Conservation (phyloP, 345 rosid species). For the Carallia brachiata region DNA sequence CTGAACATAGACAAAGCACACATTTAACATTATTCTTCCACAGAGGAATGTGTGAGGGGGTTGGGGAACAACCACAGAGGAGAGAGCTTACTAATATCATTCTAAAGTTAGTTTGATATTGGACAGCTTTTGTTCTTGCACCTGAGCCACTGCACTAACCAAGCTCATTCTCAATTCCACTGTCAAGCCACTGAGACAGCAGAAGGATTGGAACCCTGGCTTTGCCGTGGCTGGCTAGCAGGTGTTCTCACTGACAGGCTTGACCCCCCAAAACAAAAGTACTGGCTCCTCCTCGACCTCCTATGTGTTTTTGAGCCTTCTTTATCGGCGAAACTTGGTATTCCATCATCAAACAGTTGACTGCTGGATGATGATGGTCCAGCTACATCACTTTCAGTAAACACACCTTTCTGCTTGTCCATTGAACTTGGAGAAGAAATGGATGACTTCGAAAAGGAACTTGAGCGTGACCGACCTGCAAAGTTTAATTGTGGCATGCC, state of each 20-base stretch:
- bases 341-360: conserved; percentile 29
- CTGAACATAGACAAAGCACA: too few species aligned
- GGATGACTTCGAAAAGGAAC: conserved; percentile 73
- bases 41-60: neutral
- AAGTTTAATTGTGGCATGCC: conserved; percentile 43
- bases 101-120: conserved; percentile 15
- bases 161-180: neutral
- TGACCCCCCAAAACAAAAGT: conserved; percentile 70
- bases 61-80: neutral
- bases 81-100: conserved; percentile 10
- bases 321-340: conserved; percentile 32
- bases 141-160: too few species aligned
- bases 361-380: conserved; percentile 56
- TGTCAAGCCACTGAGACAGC: conserved; percentile 45
- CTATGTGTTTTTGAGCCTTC: conserved; percentile 35
- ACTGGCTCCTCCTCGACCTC: conserved; percentile 52
- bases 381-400: conserved; percentile 40
- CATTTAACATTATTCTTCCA: neutral
- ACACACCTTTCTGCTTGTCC: conserved; percentile 65
- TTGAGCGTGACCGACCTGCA: conserved; percentile 62
- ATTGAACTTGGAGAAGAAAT: conserved; percentile 48
- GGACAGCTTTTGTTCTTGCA: neutral
- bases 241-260: conserved; percentile 47
- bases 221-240: conserved; percentile 37
- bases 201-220: conserved; percentile 37